Evolutionary conservation across 2,329 filamentous ascomycete species (phyloP).

Genomic region (Fusarium bactridioides): DNA sequence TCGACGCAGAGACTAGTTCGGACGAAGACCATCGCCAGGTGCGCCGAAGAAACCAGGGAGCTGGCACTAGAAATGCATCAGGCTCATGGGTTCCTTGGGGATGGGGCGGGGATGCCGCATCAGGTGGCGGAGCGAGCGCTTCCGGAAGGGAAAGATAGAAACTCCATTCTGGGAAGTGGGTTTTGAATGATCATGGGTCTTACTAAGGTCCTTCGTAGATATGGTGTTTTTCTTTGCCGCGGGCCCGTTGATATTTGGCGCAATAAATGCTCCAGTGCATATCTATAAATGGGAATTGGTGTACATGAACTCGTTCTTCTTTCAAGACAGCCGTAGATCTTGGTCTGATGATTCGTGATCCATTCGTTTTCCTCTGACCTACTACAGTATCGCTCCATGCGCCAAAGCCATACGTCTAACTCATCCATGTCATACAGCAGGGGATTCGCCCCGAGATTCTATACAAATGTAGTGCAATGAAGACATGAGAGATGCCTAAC

Average conservation of each 20-base stretch:
- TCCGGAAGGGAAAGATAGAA: constrained; percentile 52
- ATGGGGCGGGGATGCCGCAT: constrained; percentile 46
- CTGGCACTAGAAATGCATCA: constrained; percentile 36
- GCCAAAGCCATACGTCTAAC: constrained; percentile 3
- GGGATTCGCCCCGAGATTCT: not conserved
- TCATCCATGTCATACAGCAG: constrained; percentile 28
- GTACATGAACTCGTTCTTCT: constrained; percentile 4
- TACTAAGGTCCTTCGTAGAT: constrained; percentile 10
- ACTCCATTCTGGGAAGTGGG: constrained; percentile 26
- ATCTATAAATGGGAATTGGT: constrained; percentile 21
- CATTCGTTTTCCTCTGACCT: not conserved
- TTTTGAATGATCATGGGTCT: constrained; percentile 43
- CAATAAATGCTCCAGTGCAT: constrained; percentile 2
- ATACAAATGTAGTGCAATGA: constrained; percentile 2
- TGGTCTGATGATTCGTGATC: not conserved
- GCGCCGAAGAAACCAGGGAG: constrained; percentile 44
- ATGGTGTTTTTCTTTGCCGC: constrained; percentile 14
- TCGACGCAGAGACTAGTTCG: constrained; percentile 75
- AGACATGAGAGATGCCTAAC: not conserved
- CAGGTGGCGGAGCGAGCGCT: constrained; percentile 39
- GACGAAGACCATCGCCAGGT: constrained; percentile 57
- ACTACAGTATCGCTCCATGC: constrained; percentile 12
- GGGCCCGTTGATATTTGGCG: constrained; percentile 2
- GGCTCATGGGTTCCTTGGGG: constrained; percentile 60
- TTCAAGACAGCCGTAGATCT: not conserved